Conservation (phyloP, 208 protist genomes). For the Entamoeba invadens region DNA sequence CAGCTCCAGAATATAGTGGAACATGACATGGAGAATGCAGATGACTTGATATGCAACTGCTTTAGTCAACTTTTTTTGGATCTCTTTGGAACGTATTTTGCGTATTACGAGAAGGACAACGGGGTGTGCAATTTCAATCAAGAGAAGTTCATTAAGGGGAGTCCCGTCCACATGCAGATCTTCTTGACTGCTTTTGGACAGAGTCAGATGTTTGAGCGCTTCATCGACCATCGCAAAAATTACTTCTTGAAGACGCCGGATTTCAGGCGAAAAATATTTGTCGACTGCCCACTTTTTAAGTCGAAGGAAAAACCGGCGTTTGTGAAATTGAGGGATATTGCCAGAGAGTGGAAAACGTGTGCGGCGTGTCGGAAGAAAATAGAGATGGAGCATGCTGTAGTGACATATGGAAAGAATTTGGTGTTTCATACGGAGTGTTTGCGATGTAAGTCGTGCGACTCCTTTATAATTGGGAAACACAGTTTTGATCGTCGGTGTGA, state of each 20-base stretch:
- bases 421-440: neutral
- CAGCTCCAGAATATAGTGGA: neutral
- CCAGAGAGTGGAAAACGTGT: neutral
- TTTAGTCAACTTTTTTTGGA: neutral
- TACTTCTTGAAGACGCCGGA: neutral
- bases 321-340: neutral
- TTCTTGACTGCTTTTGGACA: neutral
- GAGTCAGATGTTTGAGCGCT: neutral
- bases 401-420: neutral
- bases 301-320: neutral
- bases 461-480: neutral
- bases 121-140: neutral
- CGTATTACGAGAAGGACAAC: neutral
- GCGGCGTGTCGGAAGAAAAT: neutral
- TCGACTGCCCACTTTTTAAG: neutral
- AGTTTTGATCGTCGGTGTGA: neutral
- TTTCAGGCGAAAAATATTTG: neutral
- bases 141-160: neutral
- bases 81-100: neutral
- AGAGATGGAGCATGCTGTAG: neutral
- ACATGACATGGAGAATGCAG: neutral
- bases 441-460: neutral
- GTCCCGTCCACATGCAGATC: neutral
- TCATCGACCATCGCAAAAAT: neutral
- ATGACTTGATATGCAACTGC: neutral